Conservation (phyloP, 2,329 filamentous ascomycete species). For the Pyricularia grisea region DNA sequence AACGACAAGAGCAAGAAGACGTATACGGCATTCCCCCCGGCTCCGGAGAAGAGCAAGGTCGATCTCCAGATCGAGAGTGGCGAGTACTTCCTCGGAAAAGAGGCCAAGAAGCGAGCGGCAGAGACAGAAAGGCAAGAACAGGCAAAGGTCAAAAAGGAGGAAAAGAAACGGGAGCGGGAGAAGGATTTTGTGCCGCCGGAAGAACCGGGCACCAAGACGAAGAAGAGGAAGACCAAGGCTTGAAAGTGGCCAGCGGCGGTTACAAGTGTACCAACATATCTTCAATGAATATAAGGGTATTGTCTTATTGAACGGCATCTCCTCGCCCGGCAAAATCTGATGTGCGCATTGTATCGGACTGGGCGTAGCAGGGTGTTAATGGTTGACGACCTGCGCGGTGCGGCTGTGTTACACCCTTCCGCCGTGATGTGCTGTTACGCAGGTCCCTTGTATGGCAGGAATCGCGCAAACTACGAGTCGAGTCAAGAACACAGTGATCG, state of each 20-base stretch:
- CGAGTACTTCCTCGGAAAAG: conserved; percentile 92
- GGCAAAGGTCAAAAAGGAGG: conserved; percentile 79
- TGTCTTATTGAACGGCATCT: background rate
- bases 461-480: too few species aligned
- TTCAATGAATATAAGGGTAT: background rate
- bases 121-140: conserved; percentile 75
- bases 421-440: background rate
- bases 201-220: conserved; percentile 57
- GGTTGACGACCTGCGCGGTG: background rate
- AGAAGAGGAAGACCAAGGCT: conserved; percentile 48
- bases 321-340: background rate
- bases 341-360: background rate
- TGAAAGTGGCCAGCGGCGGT: background rate
- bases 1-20: conserved; percentile 88
- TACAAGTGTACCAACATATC: background rate
- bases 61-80: conserved; percentile 96
- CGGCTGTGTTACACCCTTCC: background rate
- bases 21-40: conserved; percentile 95
- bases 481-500: too few species aligned
- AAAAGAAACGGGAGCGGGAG: conserved; percentile 77
- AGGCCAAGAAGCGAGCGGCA: conserved; percentile 76
- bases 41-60: conserved; percentile 97
- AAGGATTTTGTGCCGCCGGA: conserved; percentile 81
- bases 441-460: too few species aligned
- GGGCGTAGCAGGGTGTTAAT: background rate